phyloP scores from a whole-genome alignment of 306 rosid species.

The Cicer arietinum region DNA sequence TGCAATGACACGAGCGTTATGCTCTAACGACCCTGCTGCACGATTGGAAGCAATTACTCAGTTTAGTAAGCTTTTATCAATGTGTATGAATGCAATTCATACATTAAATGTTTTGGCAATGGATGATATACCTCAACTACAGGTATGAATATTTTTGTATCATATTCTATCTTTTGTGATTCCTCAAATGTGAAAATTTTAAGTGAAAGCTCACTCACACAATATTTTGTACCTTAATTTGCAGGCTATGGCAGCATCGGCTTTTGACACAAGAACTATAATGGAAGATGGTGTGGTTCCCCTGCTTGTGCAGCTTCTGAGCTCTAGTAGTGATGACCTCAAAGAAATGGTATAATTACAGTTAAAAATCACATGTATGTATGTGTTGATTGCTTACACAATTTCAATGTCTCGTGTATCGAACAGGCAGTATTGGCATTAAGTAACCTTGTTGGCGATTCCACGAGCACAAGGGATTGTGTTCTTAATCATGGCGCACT shows the following conservation, averaged over 20 bases:
- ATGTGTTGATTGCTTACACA: background rate
- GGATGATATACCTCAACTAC: too few relatives aligned
- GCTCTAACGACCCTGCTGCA: too few relatives aligned
- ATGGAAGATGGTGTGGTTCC: constrained; percentile 2
- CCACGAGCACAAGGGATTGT: background rate
- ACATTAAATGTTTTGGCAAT: too few relatives aligned
- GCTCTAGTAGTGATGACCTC: background rate
- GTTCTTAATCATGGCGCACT: constrained; percentile 1
- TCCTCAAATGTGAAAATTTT: background rate
- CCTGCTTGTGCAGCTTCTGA: background rate
- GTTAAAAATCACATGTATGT: background rate
- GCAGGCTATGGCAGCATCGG: constrained; percentile 1
- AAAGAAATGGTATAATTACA: background rate
- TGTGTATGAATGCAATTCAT: too few relatives aligned
- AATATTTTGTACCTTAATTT: background rate
- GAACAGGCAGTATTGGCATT: background rate
- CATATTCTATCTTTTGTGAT: background rate
- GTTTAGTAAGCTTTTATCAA: too few relatives aligned
- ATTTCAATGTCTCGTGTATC: background rate
- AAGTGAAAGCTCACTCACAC: background rate
- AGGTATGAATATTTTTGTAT: too few relatives aligned
- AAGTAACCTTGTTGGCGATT: background rate
- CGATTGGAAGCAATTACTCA: too few relatives aligned
- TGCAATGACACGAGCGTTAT: too few relatives aligned
- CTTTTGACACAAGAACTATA: background rate